Evolutionary conservation across 345 rosid genomes (phyloP), one percentile per base, ranked within the genome.

Genomic region (Conringia planisiliqua): DNA sequence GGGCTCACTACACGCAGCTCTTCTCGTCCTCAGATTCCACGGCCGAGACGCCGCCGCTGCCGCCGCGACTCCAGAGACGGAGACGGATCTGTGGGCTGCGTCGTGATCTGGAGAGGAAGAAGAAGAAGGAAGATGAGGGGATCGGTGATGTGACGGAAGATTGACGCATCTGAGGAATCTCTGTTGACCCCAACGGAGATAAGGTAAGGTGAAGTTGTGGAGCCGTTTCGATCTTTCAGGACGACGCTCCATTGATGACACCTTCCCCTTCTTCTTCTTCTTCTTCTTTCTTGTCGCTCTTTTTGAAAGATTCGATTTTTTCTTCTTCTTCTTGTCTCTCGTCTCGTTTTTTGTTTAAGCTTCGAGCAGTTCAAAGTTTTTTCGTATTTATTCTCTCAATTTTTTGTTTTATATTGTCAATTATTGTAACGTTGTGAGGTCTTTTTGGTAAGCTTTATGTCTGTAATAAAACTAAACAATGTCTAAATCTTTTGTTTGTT

Each of bases 11-110:
- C 70, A 69, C 32, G 65, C 48, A 43, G 70, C 71, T 76, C 80
- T 64, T 36, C 80, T 76, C 59, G 65, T 76, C 26, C 80, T 76
- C 59, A 76, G 39, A 70, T 70, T 76, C 80, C 80, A 76, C 32
- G 75, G 75, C 24, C 51, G 66, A 43, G 38, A 17, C 17, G 69
- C 33, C 5, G 36, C 39, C 39, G 57, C n/a, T n/a, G n/a, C 39
- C 43, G 57, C 44, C 20, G 3, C 33, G 9, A 26, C 54, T 66
- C 11, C 18, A 32, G 32, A 6, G 1, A 60, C 0, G 35, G 78
- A 0, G 22, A 38, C 27, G 38, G 74, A 51, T 75, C 79, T 68
- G 36, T 32, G 13, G 56, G 62, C 2, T 30, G 32, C 10, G 29
- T 69, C 10, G 29, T 69, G 74, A 51, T 68, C 69, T 3, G 66